Evolutionary conservation across 2,329 filamentous ascomycete species (phyloP).

Genomic region (Kalaharituber pfeilii): DNA sequence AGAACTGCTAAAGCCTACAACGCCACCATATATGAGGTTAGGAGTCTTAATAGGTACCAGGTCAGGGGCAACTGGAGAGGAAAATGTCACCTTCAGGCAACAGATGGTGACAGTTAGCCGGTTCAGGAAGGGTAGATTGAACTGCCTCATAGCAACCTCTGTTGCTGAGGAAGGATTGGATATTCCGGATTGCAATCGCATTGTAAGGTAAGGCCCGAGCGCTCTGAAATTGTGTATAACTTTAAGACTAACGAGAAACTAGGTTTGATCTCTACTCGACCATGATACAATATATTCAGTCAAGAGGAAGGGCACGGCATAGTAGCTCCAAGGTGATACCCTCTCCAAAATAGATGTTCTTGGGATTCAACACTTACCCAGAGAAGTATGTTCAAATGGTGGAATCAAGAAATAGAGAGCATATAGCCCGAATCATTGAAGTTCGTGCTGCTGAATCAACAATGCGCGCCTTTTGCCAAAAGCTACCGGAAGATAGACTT

Average conservation of each 20-base stretch:
- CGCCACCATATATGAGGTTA: slow-evolving; percentile 40
- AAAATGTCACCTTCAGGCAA: slow-evolving; percentile 49
- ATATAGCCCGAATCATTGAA: slow-evolving; percentile 27
- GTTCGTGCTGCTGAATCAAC: slow-evolving; percentile 27
- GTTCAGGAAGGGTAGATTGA: slow-evolving; percentile 39
- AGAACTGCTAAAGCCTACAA: slow-evolving; percentile 47
- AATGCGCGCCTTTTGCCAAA: slow-evolving; percentile 59
- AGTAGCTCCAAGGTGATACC: slow-evolving; percentile 41
- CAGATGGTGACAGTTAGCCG: slow-evolving; percentile 52
- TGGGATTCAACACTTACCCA: too few species aligned
- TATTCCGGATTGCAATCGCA: slow-evolving; percentile 44
- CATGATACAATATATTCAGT: slow-evolving; percentile 90
- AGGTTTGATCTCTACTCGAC: slow-evolving; percentile 77
- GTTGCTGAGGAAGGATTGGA: slow-evolving; percentile 54
- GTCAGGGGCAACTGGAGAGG: slow-evolving; percentile 35
- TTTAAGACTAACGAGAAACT: slow-evolving; percentile 1
- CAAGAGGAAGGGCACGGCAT: slow-evolving; percentile 68
- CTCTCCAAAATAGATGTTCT: background rate
- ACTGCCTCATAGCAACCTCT: slow-evolving; percentile 44
- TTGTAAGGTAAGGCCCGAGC: slow-evolving; percentile 37
- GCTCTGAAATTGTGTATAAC: slow-evolving; percentile 11
- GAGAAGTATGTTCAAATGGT: slow-evolving; percentile 69
- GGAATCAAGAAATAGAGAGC: slow-evolving; percentile 48
- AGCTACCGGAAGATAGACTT: slow-evolving; percentile 56
- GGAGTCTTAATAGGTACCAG: slow-evolving; percentile 48